Base-by-base conservation (phyloP, 179 eudicot species). In the Silene noctiflora region DNA sequence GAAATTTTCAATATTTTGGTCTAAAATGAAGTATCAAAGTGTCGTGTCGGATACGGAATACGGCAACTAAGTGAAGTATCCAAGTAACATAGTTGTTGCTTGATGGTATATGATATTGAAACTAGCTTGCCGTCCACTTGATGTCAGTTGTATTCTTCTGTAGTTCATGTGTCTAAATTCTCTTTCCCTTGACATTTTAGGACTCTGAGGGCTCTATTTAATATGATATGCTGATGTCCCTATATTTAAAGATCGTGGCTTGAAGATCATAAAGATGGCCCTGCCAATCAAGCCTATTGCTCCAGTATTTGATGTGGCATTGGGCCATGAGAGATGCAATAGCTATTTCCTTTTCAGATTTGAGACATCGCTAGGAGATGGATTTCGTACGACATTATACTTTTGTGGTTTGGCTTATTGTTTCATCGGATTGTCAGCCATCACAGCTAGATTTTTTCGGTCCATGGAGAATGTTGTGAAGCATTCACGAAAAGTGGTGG, bases 401-500 rank as follows among this genome's bases (percentile, higher is more conserved):
- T 85, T 85, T 48, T 44, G 83, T 22, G 96, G 84, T 29, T 85
- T 93, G 79, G 90, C 85, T 67, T 91, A 91, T 71, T 93, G 98
- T 77, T 91, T 93, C 83, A 69, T 94, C 53, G 98, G 98, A 75
- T 83, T 94, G 59, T 89, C 97, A 25, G 88, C 98, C 74, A 91
- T 94, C 73, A 94, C 98, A 77, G 89, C 79, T 72, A 85, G 93
- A 73, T 94, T 94, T 79, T 94, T 94, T 79, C 85, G 78, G 68
- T 91, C 97, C 7, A 94, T 94, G 98, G 98, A 94, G 88, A 82
- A 76, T 81, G 89, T 94, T 68, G 98, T 94, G 76, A 92, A 91
- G 87, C 98, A 94, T 55, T 80, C 83, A 55, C 86, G 92, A 35
- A 76, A 74, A 55, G 90, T 90, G 77, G 87, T 86, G 73, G 89